Evolutionary conservation across 2,329 filamentous ascomycete species (phyloP).

Genomic region (Nemania bipapillata): DNA sequence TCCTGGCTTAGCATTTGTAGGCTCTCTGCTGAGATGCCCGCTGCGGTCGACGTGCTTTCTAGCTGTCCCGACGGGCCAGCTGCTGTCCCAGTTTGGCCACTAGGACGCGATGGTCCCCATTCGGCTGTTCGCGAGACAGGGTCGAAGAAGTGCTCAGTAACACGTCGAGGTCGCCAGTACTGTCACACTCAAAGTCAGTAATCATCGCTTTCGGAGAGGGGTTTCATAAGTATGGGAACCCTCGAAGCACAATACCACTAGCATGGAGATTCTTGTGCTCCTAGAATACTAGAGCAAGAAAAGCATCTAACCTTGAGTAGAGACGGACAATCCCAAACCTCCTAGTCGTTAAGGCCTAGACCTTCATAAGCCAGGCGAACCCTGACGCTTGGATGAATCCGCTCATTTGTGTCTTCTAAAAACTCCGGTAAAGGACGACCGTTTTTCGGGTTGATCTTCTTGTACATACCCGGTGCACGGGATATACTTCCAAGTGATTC

Average conservation of each 20-base stretch:
- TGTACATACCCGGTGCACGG: slow-evolving; percentile 62
- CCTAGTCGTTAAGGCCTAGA: slow-evolving; percentile 61
- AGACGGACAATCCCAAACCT: slow-evolving; percentile 60
- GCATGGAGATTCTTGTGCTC: no score
- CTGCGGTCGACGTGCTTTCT: not conserved
- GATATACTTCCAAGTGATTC: slow-evolving; percentile 57
- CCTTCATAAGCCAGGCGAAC: slow-evolving; percentile 64
- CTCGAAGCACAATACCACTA: not conserved
- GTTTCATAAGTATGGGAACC: not conserved
- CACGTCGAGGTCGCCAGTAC: slow-evolving; percentile 58
- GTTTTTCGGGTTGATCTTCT: slow-evolving; percentile 56
- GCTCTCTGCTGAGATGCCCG: not conserved
- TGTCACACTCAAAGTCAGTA: slow-evolving; percentile 6
- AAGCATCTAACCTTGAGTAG: slow-evolving; percentile 48
- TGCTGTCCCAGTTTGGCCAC: slow-evolving; percentile 40
- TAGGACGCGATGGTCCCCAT: slow-evolving; percentile 35
- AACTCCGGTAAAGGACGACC: slow-evolving; percentile 53
- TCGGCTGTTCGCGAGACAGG: slow-evolving; percentile 49
- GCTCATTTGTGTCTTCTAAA: slow-evolving; percentile 65
- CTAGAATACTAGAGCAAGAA: not conserved
- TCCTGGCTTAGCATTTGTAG: slow-evolving; percentile 23
- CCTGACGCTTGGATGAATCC: slow-evolving; percentile 65
- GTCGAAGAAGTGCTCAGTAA: slow-evolving; percentile 50
- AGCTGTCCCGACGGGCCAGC: not conserved
- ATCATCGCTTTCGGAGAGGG: not conserved